Evolutionary conservation across 805 yeast genomes (phyloP), one percentile per base, ranked within the genome.

Genomic region (Zygosaccharomyces pseudorouxii): DNA sequence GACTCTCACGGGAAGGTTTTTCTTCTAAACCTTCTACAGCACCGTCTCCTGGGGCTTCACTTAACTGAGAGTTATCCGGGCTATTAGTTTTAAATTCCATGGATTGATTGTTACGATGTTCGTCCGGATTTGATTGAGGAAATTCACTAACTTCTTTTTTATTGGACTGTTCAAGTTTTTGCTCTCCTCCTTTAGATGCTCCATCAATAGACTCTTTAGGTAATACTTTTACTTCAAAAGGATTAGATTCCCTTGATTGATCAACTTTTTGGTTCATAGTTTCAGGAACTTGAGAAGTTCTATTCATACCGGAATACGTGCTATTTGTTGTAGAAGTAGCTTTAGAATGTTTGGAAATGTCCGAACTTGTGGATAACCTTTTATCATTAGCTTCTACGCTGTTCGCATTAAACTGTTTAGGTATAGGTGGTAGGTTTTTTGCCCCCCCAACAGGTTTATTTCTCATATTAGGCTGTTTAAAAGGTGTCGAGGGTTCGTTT

Each of bases 1-100:
- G 53, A 36, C 62, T 58, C 38, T 60, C 64, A 4, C 59, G 51
- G 7, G 50, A 47, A 18, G 45, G 18, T 25, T 43, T 46, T 28
- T 39, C 14, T 18, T 20, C 23, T 29, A 41, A 18, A 22, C 14
- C 33, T 18, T 41, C 44, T 12, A 25, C 16, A 4, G 25, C 31
- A 11, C 9, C 11, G 9, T 16, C 14, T 14, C 20, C 25, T 41
- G 2, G 35, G 20, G 6, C 11, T 11, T n/a, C 25, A 4, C 19
- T 14, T 9, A 22, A 14, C 9, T 33, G n/a, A 11, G 36, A 11
- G 12, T 29, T 27, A 16, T 14, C 7, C 18, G 14, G 12, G 27
- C 5, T 11, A 11, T 28, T 33, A 41, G 11, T 11, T 41, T 11
- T 16, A 19, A 27, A 28, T 27, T 18, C 41, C 12, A 33, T 33